Percentiles rank a stretch among this genome's conserved stretches.
These are phyloP conservation scores for Hortaea werneckii DNA, from an alignment of 2,329 filamentous ascomycete genomes.

Conservation along the genomic window DNA sequence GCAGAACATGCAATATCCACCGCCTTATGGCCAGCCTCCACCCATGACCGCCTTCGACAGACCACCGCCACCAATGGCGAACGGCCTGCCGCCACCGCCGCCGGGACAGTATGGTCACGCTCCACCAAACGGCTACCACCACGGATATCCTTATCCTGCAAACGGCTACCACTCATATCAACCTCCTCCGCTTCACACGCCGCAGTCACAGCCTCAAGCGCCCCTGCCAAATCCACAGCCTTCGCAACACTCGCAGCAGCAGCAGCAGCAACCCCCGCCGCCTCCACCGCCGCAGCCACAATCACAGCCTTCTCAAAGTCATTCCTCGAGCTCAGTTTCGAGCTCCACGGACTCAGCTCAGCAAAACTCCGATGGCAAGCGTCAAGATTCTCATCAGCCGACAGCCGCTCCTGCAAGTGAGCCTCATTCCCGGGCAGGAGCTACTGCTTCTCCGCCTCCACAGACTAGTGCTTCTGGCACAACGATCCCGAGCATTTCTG, in stretches of 20 bases:
- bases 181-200: slow-evolving; percentile 12
- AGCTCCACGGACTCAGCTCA: background rate
- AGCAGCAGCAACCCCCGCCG: slow-evolving; percentile 2
- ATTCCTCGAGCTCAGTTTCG: background rate
- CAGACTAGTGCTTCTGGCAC: slow-evolving; percentile 24
- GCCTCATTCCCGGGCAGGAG: slow-evolving; percentile 29
- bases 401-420: slow-evolving; percentile 20
- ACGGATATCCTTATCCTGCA: slow-evolving; percentile 8
- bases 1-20: slow-evolving; percentile 28
- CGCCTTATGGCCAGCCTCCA: slow-evolving; percentile 13
- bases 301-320: background rate
- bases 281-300: slow-evolving; percentile 10
- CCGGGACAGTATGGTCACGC: slow-evolving; percentile 22
- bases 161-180: slow-evolving; percentile 4
- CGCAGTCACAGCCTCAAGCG: slow-evolving; percentile 11
- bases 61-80: slow-evolving; percentile 28
- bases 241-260: slow-evolving; percentile 1
- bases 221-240: slow-evolving; percentile 4
- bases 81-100: slow-evolving; percentile 28
- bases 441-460: slow-evolving; percentile 9
- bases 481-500: slow-evolving; percentile 45
- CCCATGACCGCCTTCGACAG: slow-evolving; percentile 28
- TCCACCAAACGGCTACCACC: slow-evolving; percentile 8
- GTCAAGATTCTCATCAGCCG: slow-evolving; percentile 1
- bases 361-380: background rate